Base-by-base conservation (phyloP, 2,329 filamentous ascomycete species). In the Cercospora beticola region DNA sequence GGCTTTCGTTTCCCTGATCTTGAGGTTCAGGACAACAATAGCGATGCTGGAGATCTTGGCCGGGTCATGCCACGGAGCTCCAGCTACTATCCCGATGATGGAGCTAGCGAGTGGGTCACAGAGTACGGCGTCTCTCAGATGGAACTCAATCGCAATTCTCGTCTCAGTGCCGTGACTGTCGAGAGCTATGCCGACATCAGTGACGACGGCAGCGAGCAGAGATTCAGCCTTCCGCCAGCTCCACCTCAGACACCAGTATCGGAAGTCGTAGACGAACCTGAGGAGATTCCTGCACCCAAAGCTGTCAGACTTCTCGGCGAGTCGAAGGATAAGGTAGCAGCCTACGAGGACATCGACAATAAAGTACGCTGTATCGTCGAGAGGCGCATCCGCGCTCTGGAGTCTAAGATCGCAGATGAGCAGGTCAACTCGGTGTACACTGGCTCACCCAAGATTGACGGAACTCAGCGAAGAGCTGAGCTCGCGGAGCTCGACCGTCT, bases 181-280 rank as follows among this genome's bases (percentile, higher is more conserved):
- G 67, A 68, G 9, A 75, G 71, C 43, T 72, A 74, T 62, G 75
- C 74, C 18, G 67, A 76, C 43, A 73, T 71, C n/a, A 76, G 75
- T 57, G 65, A 68, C 21, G 62, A 65, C 31, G 67, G 66, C 21
- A 73, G 70, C 40, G 28, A 64, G 43, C 62, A 69, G 40, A 54
- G 65, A 14, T 65, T 68, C 31, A 72, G 65, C 43, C 46, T 43
- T 12, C 23, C 46, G 26, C 31, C 54, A 18, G 21, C 49, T 21
- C 52, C 58, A 58, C 23, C 57, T 12, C 33, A 56, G 28, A 63
- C 46, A 28, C 28, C 60, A 23, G 18, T 28, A 21, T 31, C 49
- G 14, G 30, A 28, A 33, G n/a, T 57, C 7, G 36, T 43, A 43
- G 16, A 43, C 36, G 36, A n/a, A 23, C 54, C 46, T 6, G 59